Conservation (phyloP, 1,284 basidiomycete species). For the Thelephora terrestris region DNA sequence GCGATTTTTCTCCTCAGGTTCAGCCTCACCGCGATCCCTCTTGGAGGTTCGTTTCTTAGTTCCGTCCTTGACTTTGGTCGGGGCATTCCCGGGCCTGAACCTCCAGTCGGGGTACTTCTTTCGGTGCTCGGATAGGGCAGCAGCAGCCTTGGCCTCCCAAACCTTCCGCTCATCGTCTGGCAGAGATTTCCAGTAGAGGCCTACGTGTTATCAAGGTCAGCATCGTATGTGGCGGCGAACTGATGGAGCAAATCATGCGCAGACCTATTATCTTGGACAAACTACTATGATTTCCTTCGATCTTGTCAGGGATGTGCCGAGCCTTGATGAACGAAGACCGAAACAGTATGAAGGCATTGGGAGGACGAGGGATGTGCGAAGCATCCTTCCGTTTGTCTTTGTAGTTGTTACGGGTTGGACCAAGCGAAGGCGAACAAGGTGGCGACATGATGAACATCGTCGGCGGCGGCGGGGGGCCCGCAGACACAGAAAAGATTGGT, state of each 20-base stretch:
- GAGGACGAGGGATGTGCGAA: constrained; percentile 78
- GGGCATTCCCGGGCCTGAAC: constrained; percentile 53
- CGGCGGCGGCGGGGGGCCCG: constrained; percentile 9
- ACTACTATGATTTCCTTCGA: constrained; percentile 74
- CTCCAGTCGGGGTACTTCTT: constrained; percentile 69
- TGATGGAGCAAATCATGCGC: not conserved
- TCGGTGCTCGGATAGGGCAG: constrained; percentile 70
- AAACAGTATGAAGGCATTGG: constrained; percentile 94
- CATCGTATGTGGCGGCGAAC: no score
- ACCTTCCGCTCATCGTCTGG: constrained; percentile 49
- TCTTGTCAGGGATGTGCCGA: constrained; percentile 64
- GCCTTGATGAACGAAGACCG: constrained; percentile 79
- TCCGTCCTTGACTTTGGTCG: constrained; percentile 37
- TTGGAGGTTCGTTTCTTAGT: constrained; percentile 18
- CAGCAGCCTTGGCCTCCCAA: constrained; percentile 68
- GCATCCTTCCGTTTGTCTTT: constrained; percentile 35
- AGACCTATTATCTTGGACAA: constrained; percentile 37
- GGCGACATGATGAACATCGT: constrained; percentile 16
- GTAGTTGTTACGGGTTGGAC: constrained; percentile 26
- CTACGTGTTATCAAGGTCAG: constrained; percentile 17
- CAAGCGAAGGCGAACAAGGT: constrained; percentile 13
- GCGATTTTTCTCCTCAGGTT: constrained; percentile 28
- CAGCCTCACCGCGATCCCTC: constrained; percentile 30
- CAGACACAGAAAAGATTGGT: constrained; percentile 17
- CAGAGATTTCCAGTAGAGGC: constrained; percentile 53